Base-by-base conservation (phyloP, 2,329 filamentous ascomycete species). In the Podosphaera xanthii region DNA sequence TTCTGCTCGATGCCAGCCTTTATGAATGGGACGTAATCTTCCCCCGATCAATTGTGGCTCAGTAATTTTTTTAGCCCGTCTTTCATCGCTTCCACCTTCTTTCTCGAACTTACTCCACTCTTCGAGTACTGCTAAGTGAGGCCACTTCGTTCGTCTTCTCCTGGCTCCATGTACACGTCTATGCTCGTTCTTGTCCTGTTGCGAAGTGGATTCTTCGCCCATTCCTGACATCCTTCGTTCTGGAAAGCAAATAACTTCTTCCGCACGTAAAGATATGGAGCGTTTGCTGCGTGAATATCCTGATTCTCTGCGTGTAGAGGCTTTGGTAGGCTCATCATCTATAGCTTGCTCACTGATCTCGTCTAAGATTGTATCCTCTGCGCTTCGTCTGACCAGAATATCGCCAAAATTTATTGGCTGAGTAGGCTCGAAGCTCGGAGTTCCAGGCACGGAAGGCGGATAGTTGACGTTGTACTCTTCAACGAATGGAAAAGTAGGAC, bases 21-120 rank as follows among this genome's bases (percentile, higher is more conserved):
- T 80, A 63, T 86, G 82, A 46, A 87, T 81, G 10, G 90, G 89
- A 4, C 92, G 82, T 52, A 98, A 73, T 59, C 92, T 81, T 0
- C 92, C 92, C 61, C 91, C 91, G 61, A 98, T 84, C 64, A 97
- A 80, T 67, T 96, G 83, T 8, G 92, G 92, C 69, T 98, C 92
- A 4, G 85, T 94, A 63, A 97, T 91, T 70, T 86, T 92, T 73
- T 95, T 95, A 54, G 86, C 84, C 2, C 89, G 82, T 48, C 87
- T 80, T 59, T 86, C 87, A 60, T 92, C 87, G 58, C 80, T 91
- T 58, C 87, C 80, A 60, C 84, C 83, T 68, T 95, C 89, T 70
- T 94, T 95, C 70, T 98, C 92, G 64, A 91, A 82, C 3, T 79
- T 79, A 62, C 84, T 88, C 90, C 90, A 98, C 63, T 94, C 87